Evolutionary conservation across 1,139 yeast species (phyloP).

Genomic region (Sugiyamaella sp.): DNA sequence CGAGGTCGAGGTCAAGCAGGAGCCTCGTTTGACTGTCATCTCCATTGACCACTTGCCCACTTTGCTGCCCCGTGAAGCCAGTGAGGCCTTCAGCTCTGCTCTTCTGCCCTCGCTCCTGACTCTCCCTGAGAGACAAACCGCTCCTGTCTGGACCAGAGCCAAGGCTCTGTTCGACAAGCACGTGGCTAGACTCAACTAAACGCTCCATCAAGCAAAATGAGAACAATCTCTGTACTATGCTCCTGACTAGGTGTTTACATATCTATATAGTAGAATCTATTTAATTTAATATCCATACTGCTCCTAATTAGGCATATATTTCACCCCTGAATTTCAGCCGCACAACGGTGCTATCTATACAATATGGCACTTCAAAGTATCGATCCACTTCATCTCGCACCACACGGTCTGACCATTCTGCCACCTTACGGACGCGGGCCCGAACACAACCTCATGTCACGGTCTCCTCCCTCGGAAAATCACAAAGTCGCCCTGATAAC

Average conservation of each 20-base stretch:
- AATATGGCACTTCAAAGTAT: not conserved
- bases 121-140: slow-evolving; percentile 74
- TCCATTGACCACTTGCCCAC: slow-evolving; percentile 98
- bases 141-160: slow-evolving; percentile 93
- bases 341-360: not conserved
- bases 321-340: not conserved
- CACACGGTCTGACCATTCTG: no score
- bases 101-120: slow-evolving; percentile 85
- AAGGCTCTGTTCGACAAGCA: slow-evolving; percentile 80
- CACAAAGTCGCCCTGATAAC: slow-evolving; percentile 57
- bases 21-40: slow-evolving; percentile 78
- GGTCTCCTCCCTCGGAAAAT: slow-evolving; percentile 17
- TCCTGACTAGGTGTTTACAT: no score
- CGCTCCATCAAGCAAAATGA: no score
- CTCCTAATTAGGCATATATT: not conserved
- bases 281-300: no score
- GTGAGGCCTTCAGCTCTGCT: slow-evolving; percentile 85
- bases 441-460: no score
- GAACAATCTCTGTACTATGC: no score
- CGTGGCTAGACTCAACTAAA: slow-evolving; percentile 47
- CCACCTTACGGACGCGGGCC: no score
- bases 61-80: slow-evolving; percentile 92
- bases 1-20: slow-evolving; percentile 69
- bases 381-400: no score
- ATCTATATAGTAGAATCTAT: slow-evolving; percentile 1